Base-by-base conservation (phyloP, 192 early-diverging fungal species). In the Coemansia sp. region DNA sequence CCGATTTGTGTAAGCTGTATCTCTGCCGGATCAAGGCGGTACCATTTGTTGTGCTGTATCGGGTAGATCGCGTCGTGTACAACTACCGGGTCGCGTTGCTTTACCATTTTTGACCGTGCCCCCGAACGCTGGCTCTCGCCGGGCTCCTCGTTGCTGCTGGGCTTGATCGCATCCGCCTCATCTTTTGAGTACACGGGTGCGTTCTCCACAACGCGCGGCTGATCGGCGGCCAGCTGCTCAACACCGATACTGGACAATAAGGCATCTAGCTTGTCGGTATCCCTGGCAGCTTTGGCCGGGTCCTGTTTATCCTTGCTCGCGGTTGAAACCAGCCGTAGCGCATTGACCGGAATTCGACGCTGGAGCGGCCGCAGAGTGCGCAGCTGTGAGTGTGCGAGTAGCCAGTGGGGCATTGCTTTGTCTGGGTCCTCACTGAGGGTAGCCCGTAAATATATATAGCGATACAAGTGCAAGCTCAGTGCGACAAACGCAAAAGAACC, bases 21-120 rank as follows among this genome's bases (percentile, higher is more conserved):
- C 17, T 23, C 28, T 9, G 57, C 58, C 0, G 72, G 61, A 14
- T 59, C 39, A 23, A 75, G 48, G 10, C 66, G 56, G 49, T 68
- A 75, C 72, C 72, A 75, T 21, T 75, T 75, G 58, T 54, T 62
- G 31, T 21, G 53, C 32, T 64, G 58, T 9, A 75, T 23, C 27
- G 72, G 65, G 10, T 68, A 32, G 14, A 29, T 29, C 30, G 62
- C 41, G 2, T 64, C 50, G 15, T 75, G 72, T 8, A 75, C 61
- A 2, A 75, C 72, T 27, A 75, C 66, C 3, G 72, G 72, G 40
- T 75, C 72, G 5, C 59, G 52, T 30, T 67, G 65, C 14, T 52
- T 20, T 12, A 68, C 19, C 28, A 58, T 50, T 14, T 59, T 47
- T 9, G 62, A 38, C 11, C 72, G 65, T 14, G 62, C 34, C 5